phyloP scores from a whole-genome alignment of 176 grass and related monocot species.

The Ananas comosus region DNA sequence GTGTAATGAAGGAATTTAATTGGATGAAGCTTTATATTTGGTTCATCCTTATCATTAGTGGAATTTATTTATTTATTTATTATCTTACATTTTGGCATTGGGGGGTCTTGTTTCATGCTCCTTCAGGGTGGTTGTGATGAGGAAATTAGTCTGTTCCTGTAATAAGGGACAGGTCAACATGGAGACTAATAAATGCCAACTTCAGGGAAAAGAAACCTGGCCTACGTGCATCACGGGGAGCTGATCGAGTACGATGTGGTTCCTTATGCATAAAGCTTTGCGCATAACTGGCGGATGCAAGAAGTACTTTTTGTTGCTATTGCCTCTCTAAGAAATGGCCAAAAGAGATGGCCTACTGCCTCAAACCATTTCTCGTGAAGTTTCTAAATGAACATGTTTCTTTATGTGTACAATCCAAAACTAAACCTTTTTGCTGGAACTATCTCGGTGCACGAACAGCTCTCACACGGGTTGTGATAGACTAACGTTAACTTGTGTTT shows the following conservation, averaged over 20 bases:
- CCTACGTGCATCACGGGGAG: slow-evolving; percentile 67
- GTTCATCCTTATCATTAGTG: not conserved
- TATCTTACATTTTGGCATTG: not conserved
- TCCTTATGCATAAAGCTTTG: slow-evolving; percentile 61
- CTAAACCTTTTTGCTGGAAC: not conserved
- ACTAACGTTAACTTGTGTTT: not conserved
- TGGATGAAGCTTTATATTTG: not conserved
- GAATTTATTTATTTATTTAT: not conserved
- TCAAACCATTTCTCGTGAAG: not conserved
- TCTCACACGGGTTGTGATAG: not conserved
- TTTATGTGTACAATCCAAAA: no score
- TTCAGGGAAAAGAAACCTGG: slow-evolving; percentile 88
- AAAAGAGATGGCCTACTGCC: slow-evolving; percentile 54
- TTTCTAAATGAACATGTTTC: not conserved
- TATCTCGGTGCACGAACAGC: not conserved
- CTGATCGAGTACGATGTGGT: slow-evolving; percentile 71
- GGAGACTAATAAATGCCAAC: slow-evolving; percentile 41
- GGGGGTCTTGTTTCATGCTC: not conserved
- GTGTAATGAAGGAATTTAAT: not conserved
- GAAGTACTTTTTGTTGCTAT: slow-evolving; percentile 66
- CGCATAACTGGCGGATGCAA: slow-evolving; percentile 42
- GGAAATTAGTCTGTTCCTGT: slow-evolving; percentile 67
- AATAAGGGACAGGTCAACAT: slow-evolving; percentile 36
- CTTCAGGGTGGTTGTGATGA: slow-evolving; percentile 75
- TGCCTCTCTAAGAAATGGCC: slow-evolving; percentile 88